Base-by-base conservation (phyloP, 23 red algal genomes). In the Gracilaria vermiculophylla region DNA sequence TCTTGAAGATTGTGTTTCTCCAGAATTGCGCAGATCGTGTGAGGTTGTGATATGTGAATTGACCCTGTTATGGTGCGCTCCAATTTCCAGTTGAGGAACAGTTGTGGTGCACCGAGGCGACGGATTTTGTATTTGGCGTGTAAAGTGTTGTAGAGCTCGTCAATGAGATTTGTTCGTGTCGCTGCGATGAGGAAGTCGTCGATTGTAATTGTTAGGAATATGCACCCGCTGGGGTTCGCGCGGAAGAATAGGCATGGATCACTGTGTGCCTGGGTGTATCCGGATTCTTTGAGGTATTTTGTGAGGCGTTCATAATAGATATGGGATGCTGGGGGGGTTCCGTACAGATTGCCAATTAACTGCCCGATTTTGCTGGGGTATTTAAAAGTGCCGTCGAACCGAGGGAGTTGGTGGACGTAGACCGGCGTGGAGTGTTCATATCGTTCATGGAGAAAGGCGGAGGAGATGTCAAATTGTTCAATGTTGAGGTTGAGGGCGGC, bases 401-500 rank as follows among this genome's bases (percentile, higher is more conserved):
- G 39, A 3, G 56, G 33, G 7, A 4, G 29, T 52, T 83, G 56
- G 24, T 47, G 33, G 7, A 83, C 24, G 19, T 47, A 69, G 5
- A 65, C 37, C 14, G 58, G 61, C 9, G 23, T 25, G 33, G 62
- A 17, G 28, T 83, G 54, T 10, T 64, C 24, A 31, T 65, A 82
- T 40, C n/a, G 3, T 64, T 82, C 78, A 33, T 82, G 78, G 2
- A 60, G 28, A 25, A 82, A 82, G 5, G 78, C 78, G 39, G 54
- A 64, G 34, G 53, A 62, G 34, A 82, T 62, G 54, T 82, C 78
- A 28, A 82, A 82, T 20, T 83, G 80, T 52, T 66, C 80, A 31
- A 83, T 16, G 0, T 28, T 24, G 2, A 62, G 42, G 19, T 67
- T 66, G 58, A 47, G 31, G 24, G 44, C 15, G 3, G 80, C 77